A percentile compares a stretch with the other conserved stretches of the same genome.
These are phyloP conservation scores for Arxiozyma telluris DNA, from an alignment of 1,139 yeast species.

Conservation along the genomic window DNA sequence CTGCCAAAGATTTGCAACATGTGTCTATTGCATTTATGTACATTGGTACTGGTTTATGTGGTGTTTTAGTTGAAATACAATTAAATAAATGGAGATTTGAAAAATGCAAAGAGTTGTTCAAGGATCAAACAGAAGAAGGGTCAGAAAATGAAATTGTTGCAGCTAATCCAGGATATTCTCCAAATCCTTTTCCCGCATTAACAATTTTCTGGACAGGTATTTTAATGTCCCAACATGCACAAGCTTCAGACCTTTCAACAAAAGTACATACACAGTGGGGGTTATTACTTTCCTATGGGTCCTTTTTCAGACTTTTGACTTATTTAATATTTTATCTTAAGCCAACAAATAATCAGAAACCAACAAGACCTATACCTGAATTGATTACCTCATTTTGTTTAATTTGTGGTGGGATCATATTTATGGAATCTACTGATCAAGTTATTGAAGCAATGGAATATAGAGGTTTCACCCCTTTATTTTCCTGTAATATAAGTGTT, in stretches of 20 bases:
- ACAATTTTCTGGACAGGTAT: conserved; percentile 95
- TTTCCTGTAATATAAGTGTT: conserved; percentile 74
- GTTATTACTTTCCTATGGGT: conserved; percentile 61
- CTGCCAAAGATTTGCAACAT: conserved; percentile 90
- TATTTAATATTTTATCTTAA: conserved; percentile 48
- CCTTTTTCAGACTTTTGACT: conserved; percentile 65
- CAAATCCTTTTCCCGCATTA: conserved; percentile 88
- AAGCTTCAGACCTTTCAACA: conserved; percentile 70
- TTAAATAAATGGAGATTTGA: conserved; percentile 35
- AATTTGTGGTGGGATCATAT: conserved; percentile 80
- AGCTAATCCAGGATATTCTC: conserved; percentile 66
- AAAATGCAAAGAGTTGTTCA: conserved; percentile 22
- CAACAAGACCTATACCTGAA: conserved; percentile 78
- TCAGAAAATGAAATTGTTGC: conserved; percentile 26
- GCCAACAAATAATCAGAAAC: conserved; percentile 39
- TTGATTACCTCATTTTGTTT: conserved; percentile 67
- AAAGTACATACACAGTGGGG: conserved; percentile 91
- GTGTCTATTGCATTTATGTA: conserved; percentile 91
- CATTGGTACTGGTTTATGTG: conserved; percentile 88
- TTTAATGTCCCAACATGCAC: conserved; percentile 92
- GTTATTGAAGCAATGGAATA: conserved; percentile 75
- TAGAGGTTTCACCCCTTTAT: conserved; percentile 82
- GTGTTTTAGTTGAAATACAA: conserved; percentile 64
- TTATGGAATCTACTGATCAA: conserved; percentile 87
- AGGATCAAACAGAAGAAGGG: conserved; percentile 7